phyloP scores from a whole-genome alignment of 768 basidiomycete genomes.

The Leccinum incarnatum region DNA sequence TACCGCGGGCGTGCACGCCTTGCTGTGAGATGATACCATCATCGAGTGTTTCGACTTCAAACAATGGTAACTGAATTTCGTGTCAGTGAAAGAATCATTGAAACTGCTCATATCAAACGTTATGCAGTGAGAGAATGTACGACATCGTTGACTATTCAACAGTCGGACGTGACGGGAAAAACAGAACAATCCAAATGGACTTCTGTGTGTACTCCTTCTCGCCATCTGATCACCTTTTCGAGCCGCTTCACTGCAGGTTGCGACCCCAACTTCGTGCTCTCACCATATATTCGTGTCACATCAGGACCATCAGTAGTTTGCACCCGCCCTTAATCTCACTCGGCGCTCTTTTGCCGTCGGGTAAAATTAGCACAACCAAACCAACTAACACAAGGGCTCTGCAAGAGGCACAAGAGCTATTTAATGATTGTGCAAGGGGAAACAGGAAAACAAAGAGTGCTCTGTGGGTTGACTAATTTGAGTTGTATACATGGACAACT shows the following conservation, averaged over 20 bases:
- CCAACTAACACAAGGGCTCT: too few species aligned
- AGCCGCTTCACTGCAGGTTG: background rate
- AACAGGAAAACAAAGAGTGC: too few species aligned
- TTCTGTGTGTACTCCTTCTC: background rate
- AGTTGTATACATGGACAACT: too few species aligned
- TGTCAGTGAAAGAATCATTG: background rate
- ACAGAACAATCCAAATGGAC: background rate
- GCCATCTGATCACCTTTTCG: background rate
- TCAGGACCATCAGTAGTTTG: too few species aligned
- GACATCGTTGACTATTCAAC: background rate
- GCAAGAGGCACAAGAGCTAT: too few species aligned
- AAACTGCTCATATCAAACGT: background rate
- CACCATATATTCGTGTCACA: background rate
- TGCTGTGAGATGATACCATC: background rate
- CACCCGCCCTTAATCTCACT: too few species aligned
- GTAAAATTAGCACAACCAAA: too few species aligned
- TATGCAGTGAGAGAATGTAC: background rate
- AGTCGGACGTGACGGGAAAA: background rate
- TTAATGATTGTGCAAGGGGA: too few species aligned
- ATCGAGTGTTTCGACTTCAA: background rate
- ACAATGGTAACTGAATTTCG: background rate
- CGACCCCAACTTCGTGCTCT: background rate
- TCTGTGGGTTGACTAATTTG: too few species aligned
- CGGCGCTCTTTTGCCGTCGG: too few species aligned
- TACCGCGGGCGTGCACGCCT: background rate